Base-by-base conservation (phyloP, 2,329 filamentous ascomycete genomes). In the Ophiocordyceps camponoti-leonardi region DNA sequence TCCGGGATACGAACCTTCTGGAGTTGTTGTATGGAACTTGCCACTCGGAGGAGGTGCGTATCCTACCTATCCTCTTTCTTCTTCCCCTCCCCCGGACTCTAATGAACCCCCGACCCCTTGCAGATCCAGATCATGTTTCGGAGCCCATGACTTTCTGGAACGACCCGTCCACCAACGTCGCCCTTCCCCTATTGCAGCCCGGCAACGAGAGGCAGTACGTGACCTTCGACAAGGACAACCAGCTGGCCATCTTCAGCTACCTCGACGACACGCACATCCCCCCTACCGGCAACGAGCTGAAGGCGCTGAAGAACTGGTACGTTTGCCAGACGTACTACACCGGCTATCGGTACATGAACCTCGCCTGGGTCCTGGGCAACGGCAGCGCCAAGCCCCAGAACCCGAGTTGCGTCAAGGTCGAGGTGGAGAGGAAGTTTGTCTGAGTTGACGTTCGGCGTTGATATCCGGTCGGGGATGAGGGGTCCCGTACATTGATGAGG, bases 121-220 rank as follows among this genome's bases (percentile, higher is more conserved):
- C 44, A 45, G 44, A 37, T 4, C 44, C 46, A 39, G 44, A 19
- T 26, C 31, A 18, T 18, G 43, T 47, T 2, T 47, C 48, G 2
- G 45, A 46, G 19, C 45, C 50, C 47, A 50, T 53, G 49, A 47
- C 16, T 14, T 49, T 54, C 42, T 41, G 23, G 45, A 18, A 42
- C 31, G 49, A 53, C n/a, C 48, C 51, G 10, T 50, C 51, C 22
- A 48, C 49, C 44, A 56, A 56, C 47, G 49, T 53, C 16, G 51
- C 50, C 35, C 37, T 51, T n/a, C 49, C 51, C 13, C 47, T 52
- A 2, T 49, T 54, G 33, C 20, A 44, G 28, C 45, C 53, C 10
- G 49, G 50, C 41, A 46, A 52, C 44, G 50, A 47, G 44, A 44
- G 35, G 43, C 55, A 56, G 49, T 48, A 48, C 46, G 50, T 54